Percentiles rank a stretch among this genome's conserved stretches.
These are phyloP conservation scores for Ampelocalamus luodianensis DNA, from an alignment of 176 grass and related monocot genomes.

Conservation along the genomic window DNA sequence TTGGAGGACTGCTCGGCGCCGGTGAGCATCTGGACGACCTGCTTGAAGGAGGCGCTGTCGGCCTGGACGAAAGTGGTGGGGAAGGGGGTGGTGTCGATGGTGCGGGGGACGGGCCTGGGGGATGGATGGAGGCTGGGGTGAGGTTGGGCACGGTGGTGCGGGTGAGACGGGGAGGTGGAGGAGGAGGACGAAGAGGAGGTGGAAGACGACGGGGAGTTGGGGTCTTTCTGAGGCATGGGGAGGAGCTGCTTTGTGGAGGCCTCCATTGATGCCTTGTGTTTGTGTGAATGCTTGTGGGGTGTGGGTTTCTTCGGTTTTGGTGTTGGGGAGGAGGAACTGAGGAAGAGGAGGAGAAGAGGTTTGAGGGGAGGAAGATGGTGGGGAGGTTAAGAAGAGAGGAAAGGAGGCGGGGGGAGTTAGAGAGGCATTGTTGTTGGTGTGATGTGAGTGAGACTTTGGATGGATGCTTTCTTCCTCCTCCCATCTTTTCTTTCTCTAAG, in stretches of 20 bases:
- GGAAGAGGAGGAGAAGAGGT: conserved; percentile 25
- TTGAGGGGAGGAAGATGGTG: conserved; percentile 43
- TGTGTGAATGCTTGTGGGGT: background rate
- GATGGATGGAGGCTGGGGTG: conserved; percentile 40
- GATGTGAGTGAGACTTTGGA: conserved; percentile 55
- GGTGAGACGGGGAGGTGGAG: conserved; percentile 41
- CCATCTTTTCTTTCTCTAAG: background rate
- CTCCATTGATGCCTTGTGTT: conserved; percentile 37
- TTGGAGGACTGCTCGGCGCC: conserved; percentile 64
- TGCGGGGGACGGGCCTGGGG: conserved; percentile 58
- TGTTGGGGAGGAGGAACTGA: conserved; percentile 13
- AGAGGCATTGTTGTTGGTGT: conserved; percentile 51
- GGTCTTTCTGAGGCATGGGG: conserved; percentile 44
- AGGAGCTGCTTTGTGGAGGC: conserved; percentile 48
- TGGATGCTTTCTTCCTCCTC: conserved; percentile 32
- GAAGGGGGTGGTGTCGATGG: conserved; percentile 85
- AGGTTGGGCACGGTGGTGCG: conserved; percentile 25
- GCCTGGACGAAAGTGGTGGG: conserved; percentile 98
- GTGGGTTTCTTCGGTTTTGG: conserved; percentile 41
- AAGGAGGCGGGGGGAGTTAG: conserved; percentile 1
- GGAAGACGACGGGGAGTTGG: conserved; percentile 49
- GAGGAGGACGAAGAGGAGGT: conserved; percentile 35
- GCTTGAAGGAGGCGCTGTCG: conserved; percentile 91
- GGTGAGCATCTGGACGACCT: conserved; percentile 99
- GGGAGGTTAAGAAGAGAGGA: conserved; percentile 46